Evolutionary conservation across 192 early-diverging fungal species (phyloP), one percentile per base, ranked within the genome.

Genomic region (Gryganskiella cystojenkinii): DNA sequence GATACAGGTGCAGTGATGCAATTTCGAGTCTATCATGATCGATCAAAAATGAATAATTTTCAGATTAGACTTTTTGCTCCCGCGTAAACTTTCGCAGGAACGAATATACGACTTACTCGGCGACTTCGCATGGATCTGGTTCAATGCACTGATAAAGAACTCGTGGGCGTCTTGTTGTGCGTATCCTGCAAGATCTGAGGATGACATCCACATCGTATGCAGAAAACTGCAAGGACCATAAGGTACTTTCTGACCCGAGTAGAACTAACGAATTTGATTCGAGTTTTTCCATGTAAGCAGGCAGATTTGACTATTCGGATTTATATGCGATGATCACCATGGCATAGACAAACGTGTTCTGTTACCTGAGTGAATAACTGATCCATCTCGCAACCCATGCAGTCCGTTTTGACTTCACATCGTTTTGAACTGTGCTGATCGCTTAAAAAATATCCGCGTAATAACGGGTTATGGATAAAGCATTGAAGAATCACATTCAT

Each of bases 111-210:
- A 49, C 67, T 67, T 86, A 82, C 75, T 85, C 71, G 68, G 79
- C 40, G 71, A 92, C 62, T 68, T 86, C 31, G 80, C 85, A 65
- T 99, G 98, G 60, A 99, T 90, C 55, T 91, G 83, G 67, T 98
- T 94, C 54, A 98, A 71, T 7, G 93, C 82, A 13, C 94, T 91
- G 45, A 98, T 95, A 67, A 99, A 94, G 61, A 96, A 99, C 64
- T 99, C 98, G 76, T 99, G 98, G 1, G 97, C 96, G 64, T 98
- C 96, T 76, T 99, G 96, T 81, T 98, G 96, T 15, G 91, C 89
- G 64, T 96, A 96, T 10, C 95, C 92, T 19, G 98, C 96, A 31
- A 99, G 81, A 50, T 97, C 91, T 46, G 88, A 85, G 28, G 92
- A 91, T 15, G 92, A 89, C 70, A 91, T 86, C 98, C 98, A 99